Evolutionary conservation across 1,284 basidiomycete genomes (phyloP).

Genomic region (Rhodotorula sp.): DNA sequence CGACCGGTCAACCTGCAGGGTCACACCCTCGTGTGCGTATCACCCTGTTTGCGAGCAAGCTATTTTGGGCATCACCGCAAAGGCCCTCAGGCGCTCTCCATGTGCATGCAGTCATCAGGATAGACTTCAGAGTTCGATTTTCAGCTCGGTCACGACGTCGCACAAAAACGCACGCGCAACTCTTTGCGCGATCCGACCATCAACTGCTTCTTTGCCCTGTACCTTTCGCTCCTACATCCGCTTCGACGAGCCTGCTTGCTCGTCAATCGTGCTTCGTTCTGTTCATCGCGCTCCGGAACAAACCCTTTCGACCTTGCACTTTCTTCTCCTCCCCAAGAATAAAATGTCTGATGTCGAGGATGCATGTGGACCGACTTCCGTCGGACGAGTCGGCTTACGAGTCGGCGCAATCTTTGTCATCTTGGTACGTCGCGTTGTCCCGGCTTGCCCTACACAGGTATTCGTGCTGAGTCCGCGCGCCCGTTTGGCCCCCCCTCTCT

Average conservation of each 20-base stretch:
- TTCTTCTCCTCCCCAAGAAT: neutral
- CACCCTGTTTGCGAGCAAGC: neutral
- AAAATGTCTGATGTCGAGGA: neutral
- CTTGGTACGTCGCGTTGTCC: neutral
- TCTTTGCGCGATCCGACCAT: neutral
- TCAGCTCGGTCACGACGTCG: no score
- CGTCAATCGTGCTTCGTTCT: neutral
- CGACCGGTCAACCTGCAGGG: neutral
- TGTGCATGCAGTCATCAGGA: no score
- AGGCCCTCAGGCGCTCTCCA: neutral
- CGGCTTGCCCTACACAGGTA: neutral
- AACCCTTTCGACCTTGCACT: neutral
- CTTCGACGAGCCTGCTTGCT: neutral
- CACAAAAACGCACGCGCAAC: no score
- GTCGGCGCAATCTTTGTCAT: constrained; percentile 1
- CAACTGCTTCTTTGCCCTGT: neutral
- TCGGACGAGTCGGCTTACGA: neutral
- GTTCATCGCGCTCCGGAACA: neutral
- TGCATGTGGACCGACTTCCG: neutral
- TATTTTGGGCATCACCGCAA: neutral
- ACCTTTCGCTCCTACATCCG: neutral
- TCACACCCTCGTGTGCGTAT: neutral
- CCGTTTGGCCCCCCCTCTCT: neutral
- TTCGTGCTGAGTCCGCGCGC: neutral
- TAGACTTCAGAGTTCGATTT: no score